A percentile compares a stretch with the other conserved stretches of the same genome.
Evolutionary conservation across 768 basidiomycete genomes (phyloP).

Genomic region (Phaeotremella fagi): DNA sequence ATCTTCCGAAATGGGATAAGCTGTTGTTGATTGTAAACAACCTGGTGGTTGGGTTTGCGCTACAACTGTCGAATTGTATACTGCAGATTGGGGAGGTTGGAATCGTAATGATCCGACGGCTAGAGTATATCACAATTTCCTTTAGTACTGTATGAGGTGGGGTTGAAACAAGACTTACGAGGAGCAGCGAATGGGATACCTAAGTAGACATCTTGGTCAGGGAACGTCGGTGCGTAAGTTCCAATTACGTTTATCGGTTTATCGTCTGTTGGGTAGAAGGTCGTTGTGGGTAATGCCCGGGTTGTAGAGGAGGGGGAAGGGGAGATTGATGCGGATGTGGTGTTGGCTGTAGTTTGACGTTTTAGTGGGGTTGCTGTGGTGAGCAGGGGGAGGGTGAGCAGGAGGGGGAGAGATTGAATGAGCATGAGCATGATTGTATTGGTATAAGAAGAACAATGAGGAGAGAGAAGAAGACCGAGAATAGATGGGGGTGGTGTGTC

Average conservation of each 20-base stretch:
- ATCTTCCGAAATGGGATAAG: constrained; percentile 47
- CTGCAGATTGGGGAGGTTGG: constrained; percentile 20
- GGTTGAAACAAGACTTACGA: constrained; percentile 20
- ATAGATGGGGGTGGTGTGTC: neutral
- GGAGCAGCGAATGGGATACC: constrained; percentile 44
- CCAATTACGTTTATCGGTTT: constrained; percentile 24
- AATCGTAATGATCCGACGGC: constrained; percentile 36
- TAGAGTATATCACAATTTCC: neutral
- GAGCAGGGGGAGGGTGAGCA: neutral
- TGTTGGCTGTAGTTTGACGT: neutral
- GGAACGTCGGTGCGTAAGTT: constrained; percentile 5
- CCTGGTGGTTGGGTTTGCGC: constrained; percentile 32
- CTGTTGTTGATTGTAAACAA: constrained; percentile 30
- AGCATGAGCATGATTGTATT: neutral
- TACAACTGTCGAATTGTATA: constrained; percentile 27
- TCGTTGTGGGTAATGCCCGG: constrained; percentile 13
- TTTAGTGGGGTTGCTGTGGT: neutral
- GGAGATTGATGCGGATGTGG: neutral
- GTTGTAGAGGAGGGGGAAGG: neutral
- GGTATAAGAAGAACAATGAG: neutral
- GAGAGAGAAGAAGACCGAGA: neutral
- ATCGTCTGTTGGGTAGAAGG: constrained; percentile 27
- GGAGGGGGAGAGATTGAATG: neutral
- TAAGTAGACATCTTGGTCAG: constrained; percentile 31
- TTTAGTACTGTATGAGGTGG: neutral